phyloP scores from a whole-genome alignment of 2,329 filamentous ascomycete species.

The Arthroderma sp. region DNA sequence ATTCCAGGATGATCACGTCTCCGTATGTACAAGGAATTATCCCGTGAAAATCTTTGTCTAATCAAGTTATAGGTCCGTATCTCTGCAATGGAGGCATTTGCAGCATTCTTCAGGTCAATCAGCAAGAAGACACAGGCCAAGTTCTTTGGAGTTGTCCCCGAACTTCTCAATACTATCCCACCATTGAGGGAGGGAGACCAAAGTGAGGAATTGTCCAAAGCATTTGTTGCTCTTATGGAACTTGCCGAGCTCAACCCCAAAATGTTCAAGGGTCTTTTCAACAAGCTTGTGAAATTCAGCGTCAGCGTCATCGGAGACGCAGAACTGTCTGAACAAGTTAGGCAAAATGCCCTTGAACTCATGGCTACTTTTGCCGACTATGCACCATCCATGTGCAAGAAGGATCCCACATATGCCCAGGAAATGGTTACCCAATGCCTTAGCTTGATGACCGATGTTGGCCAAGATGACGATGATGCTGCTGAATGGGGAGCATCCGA shows the following conservation, averaged over 20 bases:
- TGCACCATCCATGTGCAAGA: slow-evolving; percentile 85
- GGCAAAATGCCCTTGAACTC: slow-evolving; percentile 89
- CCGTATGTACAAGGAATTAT: slow-evolving; percentile 39
- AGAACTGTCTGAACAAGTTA: slow-evolving; percentile 75
- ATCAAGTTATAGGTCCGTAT: slow-evolving; percentile 60
- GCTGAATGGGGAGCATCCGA: slow-evolving; percentile 86
- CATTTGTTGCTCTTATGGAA: slow-evolving; percentile 82
- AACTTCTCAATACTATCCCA: slow-evolving; percentile 86
- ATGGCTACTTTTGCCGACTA: slow-evolving; percentile 98
- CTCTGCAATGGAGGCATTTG: slow-evolving; percentile 91
- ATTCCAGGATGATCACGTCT: slow-evolving; percentile 76
- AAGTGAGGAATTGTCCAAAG: slow-evolving; percentile 81
- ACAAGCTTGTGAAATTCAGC: slow-evolving; percentile 82
- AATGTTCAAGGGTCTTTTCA: slow-evolving; percentile 96
- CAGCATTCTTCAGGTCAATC: slow-evolving; percentile 86
- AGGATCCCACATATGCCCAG: slow-evolving; percentile 77
- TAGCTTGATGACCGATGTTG: slow-evolving; percentile 95
- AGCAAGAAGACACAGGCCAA: slow-evolving; percentile 77
- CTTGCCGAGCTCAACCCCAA: slow-evolving; percentile 87
- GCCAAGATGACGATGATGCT: slow-evolving; percentile 86
- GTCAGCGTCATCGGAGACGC: slow-evolving; percentile 93
- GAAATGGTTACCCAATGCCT: slow-evolving; percentile 99
- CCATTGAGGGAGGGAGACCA: slow-evolving; percentile 87
- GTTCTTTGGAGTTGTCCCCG: slow-evolving; percentile 75
- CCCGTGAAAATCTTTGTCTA: slow-evolving; percentile 10